phyloP scores from a whole-genome alignment of 768 basidiomycete genomes.

The Boletus huronensis region DNA sequence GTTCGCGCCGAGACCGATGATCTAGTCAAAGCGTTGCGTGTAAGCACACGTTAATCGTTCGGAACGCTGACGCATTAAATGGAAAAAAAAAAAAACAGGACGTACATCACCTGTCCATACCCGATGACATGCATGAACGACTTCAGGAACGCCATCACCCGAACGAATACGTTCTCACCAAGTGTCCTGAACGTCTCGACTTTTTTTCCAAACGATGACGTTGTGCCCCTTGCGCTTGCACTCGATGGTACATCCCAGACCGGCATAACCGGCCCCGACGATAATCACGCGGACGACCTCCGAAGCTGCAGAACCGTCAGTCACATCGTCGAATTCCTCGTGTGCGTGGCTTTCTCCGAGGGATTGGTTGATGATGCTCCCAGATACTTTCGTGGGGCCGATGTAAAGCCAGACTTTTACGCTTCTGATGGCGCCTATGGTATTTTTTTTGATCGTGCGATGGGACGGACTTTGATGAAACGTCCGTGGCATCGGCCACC shows the following conservation, averaged over 20 bases:
- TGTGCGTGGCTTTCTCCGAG: background rate
- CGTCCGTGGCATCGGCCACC: background rate
- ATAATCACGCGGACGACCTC: conserved; percentile 3
- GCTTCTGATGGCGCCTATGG: background rate
- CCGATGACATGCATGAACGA: background rate
- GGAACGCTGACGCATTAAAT: background rate
- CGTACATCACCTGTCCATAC: background rate
- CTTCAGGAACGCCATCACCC: background rate
- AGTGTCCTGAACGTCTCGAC: conserved; percentile 10
- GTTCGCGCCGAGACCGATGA: conserved; percentile 25
- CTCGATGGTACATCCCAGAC: conserved; percentile 30
- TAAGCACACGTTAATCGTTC: background rate
- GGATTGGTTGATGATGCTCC: background rate
- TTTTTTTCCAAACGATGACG: conserved; percentile 28
- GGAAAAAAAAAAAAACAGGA: background rate
- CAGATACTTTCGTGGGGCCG: too few relatives aligned
- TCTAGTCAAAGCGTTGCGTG: background rate
- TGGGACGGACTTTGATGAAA: background rate
- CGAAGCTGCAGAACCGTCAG: background rate
- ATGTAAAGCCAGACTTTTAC: background rate
- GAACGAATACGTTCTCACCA: conserved; percentile 7
- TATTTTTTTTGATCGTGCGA: background rate
- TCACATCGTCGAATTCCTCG: background rate
- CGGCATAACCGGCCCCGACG: conserved; percentile 30
- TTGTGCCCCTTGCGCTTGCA: conserved; percentile 25